Base-by-base conservation (phyloP, 176 grass and related monocot species). In the Avena atlantica region DNA sequence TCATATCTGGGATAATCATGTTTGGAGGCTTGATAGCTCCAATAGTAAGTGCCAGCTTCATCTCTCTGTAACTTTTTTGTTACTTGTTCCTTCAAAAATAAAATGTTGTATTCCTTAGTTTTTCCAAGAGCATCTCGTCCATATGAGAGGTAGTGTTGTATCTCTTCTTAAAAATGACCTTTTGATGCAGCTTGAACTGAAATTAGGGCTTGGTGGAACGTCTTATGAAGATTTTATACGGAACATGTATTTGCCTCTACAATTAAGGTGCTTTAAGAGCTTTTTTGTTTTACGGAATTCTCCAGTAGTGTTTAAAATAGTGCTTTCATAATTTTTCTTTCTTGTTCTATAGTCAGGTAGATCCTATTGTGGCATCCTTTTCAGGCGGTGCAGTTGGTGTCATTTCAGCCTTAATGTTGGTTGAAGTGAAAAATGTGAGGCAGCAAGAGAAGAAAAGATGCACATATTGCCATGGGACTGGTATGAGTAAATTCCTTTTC, bases 361-460 rank as follows among this genome's bases (percentile, higher is more conserved):
- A 98, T 78, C 96, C 96, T 17, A 98, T 98, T 77, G 93, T 98
- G 82, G 93, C 96, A 70, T 95, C 93, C 48, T 98, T 98, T 91
- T 91, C 96, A 15, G 96, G 96, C 81, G 93, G 96, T 12, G 86
- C 96, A 42, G 91, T 95, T 55, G 92, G 93, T 84, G 96, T 98
- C 4, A 95, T 95, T 88, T 98, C 93, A 64, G 84, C 93, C 60
- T 87, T 98, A 78, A 98, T 95, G 96, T 78, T 98, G 75, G 78
- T 92, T 64, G 96, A 98, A 92, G 86, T 91, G 57, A 95, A 83
- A 88, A 98, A 98, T 76, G 93, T 94, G 63, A 87, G 88, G 88
- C 93, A 92, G 70, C 93, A 98, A 92, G 96, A 98, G 78, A 98
- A 98, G 86, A 98, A 95, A 86, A 91, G 92, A 88, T 98, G 93